A percentile compares a stretch with the other conserved stretches of the same genome.
Conservation (phyloP, 331 rosid species). For the Stylosanthes scabra region DNA sequence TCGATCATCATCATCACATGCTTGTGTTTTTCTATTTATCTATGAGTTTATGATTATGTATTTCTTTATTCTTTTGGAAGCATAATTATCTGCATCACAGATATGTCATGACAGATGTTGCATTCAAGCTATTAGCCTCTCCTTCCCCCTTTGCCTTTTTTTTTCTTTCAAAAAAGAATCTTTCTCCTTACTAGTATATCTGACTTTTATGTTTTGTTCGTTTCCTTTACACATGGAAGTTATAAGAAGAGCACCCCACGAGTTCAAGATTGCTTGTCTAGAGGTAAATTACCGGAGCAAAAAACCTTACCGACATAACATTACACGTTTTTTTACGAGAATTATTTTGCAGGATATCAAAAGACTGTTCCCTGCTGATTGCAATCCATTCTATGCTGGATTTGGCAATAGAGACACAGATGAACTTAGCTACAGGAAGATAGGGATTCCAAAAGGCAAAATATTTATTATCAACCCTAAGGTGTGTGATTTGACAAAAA, state of each 20-base stretch:
- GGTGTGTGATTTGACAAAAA: slow-evolving; percentile 49
- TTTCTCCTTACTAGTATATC: not conserved
- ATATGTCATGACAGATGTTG: not conserved
- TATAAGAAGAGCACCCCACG: slow-evolving; percentile 98
- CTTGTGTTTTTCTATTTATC: not conserved
- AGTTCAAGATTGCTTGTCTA: slow-evolving; percentile 96
- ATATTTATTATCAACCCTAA: slow-evolving; percentile 95
- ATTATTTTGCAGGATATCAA: slow-evolving; percentile 72
- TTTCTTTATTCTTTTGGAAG: not conserved
- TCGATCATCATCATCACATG: not conserved
- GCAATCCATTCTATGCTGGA: slow-evolving; percentile 95
- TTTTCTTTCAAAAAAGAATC: too few species aligned
- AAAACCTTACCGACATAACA: not conserved
- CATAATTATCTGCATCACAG: not conserved
- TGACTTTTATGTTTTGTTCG: slow-evolving; percentile 43
- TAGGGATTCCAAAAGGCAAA: slow-evolving; percentile 96
- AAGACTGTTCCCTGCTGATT: slow-evolving; percentile 83
- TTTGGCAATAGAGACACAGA: slow-evolving; percentile 98
- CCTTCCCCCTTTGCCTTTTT: not conserved
- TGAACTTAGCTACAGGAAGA: slow-evolving; percentile 91
- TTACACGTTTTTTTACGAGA: slow-evolving; percentile 10
- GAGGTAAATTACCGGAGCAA: slow-evolving; percentile 67
- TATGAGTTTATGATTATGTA: not conserved
- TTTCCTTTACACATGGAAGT: slow-evolving; percentile 57
- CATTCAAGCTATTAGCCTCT: not conserved